These are phyloP conservation scores for Eutrema japonicum DNA, from an alignment of 345 rosid species.

Conservation along the genomic window DNA sequence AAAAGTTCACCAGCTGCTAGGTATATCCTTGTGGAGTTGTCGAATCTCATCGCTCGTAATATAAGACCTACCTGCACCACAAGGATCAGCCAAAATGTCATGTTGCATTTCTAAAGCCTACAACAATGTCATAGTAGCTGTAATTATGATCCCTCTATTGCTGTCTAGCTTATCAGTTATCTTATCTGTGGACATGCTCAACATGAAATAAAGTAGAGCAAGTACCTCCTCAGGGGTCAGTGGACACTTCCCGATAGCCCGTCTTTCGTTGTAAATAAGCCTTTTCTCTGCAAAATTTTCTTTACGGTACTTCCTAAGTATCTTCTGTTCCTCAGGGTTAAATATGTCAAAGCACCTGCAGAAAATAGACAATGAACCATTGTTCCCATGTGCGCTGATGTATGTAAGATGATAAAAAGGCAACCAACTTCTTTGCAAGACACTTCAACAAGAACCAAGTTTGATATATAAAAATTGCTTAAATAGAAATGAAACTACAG, in stretches of 20 bases:
- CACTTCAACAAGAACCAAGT: slow-evolving; percentile 12
- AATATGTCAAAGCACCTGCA: slow-evolving; percentile 94
- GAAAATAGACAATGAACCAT: slow-evolving; percentile 6
- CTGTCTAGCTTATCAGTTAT: slow-evolving; percentile 8
- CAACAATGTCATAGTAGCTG: slow-evolving; percentile 10
- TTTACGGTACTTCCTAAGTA: slow-evolving; percentile 78
- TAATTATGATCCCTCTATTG: slow-evolving; percentile 7
- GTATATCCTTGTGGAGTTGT: slow-evolving; percentile 86
- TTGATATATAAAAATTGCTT: slow-evolving; percentile 1
- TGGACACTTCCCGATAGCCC: slow-evolving; percentile 92
- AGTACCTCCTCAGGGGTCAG: slow-evolving; percentile 91
- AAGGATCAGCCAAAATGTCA: slow-evolving; percentile 34
- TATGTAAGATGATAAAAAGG: slow-evolving; percentile 23
- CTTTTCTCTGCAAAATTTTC: slow-evolving; percentile 81
- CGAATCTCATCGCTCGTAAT: slow-evolving; percentile 86
- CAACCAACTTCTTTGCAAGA: slow-evolving; percentile 22
- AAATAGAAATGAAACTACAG: slow-evolving; percentile 19
- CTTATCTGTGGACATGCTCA: slow-evolving; percentile 10
- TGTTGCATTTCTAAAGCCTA: slow-evolving; percentile 20
- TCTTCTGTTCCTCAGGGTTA: slow-evolving; percentile 67
- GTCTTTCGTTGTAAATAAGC: slow-evolving; percentile 70
- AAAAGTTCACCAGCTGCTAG: slow-evolving; percentile 95
- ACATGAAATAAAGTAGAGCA: slow-evolving; percentile 19
- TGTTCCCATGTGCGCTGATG: slow-evolving; percentile 15
- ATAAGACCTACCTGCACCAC: slow-evolving; percentile 85